Evolutionary conservation across 2,329 filamentous ascomycete species (phyloP), one percentile per base, ranked within the genome.

Genomic region (Daldinia sp.): DNA sequence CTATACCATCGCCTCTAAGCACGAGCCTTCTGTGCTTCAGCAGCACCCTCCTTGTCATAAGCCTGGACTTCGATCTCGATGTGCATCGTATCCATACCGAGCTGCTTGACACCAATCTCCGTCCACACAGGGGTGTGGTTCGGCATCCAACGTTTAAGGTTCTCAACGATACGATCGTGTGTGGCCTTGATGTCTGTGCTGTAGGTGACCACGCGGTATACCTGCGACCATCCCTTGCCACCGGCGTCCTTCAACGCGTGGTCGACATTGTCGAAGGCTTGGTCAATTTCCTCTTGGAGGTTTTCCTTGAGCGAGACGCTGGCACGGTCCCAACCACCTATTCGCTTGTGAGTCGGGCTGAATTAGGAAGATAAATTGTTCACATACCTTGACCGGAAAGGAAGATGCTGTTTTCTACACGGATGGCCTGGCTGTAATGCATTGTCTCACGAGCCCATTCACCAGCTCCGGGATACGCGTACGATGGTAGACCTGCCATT

Each of bases 51-150:
- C 0, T 67, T 70, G 61, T 78, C 79, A 73, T 82, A 74, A 0
- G 83, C 83, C 7, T 77, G 75, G 8, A 85, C 84, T 72, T 88
- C 85, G 72, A 88, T 83, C 75, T 88, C 85, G 2, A 88, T 79
- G 19, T 76, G 72, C 85, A 88, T 88, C 29, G 77, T 79, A 25
- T 80, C 77, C 58, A 77, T 72, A 0, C 76, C 84, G 5, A 88
- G 70, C 30, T 75, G 68, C 1, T 75, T 67, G 1, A 88, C 85
- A 0, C 82, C 84, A 11, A 88, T 74, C 58, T 74, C 77, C 0
- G 85, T 88, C 82, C 82, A 85, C 1, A 85, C 75, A 0, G 85
- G 84, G 61, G 79, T 70, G 67, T 87, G 83, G 29, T 81, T 69
- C 0, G 83, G 83, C 74, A 83, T 81, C 73, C 79, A 85, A 64